These are phyloP conservation scores for Yamadazyma triangularis DNA, from an alignment of 1,139 yeast genomes.

Conservation along the genomic window DNA sequence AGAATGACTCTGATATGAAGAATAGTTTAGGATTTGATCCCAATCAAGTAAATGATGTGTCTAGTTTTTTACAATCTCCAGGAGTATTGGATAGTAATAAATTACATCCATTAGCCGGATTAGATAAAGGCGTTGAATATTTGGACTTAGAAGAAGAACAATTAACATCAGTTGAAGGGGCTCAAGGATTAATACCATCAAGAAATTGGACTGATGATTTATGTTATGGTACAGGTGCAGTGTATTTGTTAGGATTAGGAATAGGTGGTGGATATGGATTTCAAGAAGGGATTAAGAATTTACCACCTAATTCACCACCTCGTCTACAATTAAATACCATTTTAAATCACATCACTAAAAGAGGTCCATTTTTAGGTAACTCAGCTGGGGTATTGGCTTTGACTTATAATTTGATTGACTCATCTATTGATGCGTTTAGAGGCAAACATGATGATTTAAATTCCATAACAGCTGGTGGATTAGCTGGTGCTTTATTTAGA, in stretches of 20 bases:
- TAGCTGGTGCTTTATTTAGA: constrained; percentile 89
- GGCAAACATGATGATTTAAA: constrained; percentile 86
- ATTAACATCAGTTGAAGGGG: constrained; percentile 71
- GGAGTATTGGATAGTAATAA: constrained; percentile 65
- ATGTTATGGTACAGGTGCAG: constrained; percentile 97
- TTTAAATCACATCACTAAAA: constrained; percentile 85
- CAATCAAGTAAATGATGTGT: constrained; percentile 58
- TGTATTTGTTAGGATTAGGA: constrained; percentile 74
- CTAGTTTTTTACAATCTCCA: constrained; percentile 55
- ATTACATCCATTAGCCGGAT: constrained; percentile 92
- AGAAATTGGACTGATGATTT: constrained; percentile 97
- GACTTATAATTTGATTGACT: constrained; percentile 79
- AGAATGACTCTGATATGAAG: constrained; percentile 12
- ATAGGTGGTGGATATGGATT: constrained; percentile 87
- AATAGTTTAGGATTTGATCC: constrained; percentile 64
- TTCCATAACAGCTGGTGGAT: constrained; percentile 83
- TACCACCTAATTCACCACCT: constrained; percentile 70
- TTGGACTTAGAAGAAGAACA: constrained; percentile 82
- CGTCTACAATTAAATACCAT: constrained; percentile 84
- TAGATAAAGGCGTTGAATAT: constrained; percentile 84
- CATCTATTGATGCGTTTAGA: constrained; percentile 71
- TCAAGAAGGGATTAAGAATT: constrained; percentile 73
- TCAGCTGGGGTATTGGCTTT: constrained; percentile 92
- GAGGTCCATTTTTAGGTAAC: constrained; percentile 95
- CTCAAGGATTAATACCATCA: constrained; percentile 87